Percentiles rank a stretch among this genome's conserved stretches.
These are phyloP conservation scores for Zasmidium angulare DNA, from an alignment of 2,329 filamentous ascomycete genomes.

Conservation along the genomic window DNA sequence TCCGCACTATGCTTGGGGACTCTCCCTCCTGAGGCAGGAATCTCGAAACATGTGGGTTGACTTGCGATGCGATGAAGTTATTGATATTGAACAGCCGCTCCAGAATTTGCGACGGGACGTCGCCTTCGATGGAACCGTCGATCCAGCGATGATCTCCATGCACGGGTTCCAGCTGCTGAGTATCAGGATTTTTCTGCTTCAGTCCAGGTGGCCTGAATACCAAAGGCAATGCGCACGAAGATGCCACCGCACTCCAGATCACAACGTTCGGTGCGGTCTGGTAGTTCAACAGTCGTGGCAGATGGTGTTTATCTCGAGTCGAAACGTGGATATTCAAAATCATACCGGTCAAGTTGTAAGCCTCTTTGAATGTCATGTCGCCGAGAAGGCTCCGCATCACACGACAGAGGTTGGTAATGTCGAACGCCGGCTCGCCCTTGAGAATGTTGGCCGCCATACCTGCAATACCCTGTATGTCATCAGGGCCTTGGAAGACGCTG, in stretches of 20 bases:
- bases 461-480: slow-evolving; percentile 20
- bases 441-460: slow-evolving; percentile 22
- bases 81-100: slow-evolving; percentile 98
- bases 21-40: slow-evolving; percentile 77
- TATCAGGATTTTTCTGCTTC: slow-evolving; percentile 80
- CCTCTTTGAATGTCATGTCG: slow-evolving; percentile 92
- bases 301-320: slow-evolving; percentile 80
- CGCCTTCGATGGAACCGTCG: slow-evolving; percentile 91
- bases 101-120: slow-evolving; percentile 84
- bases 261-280: slow-evolving; percentile 90
- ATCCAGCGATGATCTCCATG: slow-evolving; percentile 84
- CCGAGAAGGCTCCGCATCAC: slow-evolving; percentile 81
- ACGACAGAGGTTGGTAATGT: slow-evolving; percentile 75
- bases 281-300: slow-evolving; percentile 86
- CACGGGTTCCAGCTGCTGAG: slow-evolving; percentile 75
- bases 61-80: slow-evolving; percentile 95
- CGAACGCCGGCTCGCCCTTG: slow-evolving; percentile 38
- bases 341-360: slow-evolving; percentile 88
- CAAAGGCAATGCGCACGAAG: slow-evolving; percentile 87
- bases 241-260: slow-evolving; percentile 95
- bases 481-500: slow-evolving; percentile 21
- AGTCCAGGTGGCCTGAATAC: slow-evolving; percentile 78
- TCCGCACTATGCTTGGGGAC: slow-evolving; percentile 30
- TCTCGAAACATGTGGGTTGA: slow-evolving; percentile 89
- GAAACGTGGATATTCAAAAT: slow-evolving; percentile 95